A percentile compares a stretch with the other conserved stretches of the same genome.
phyloP scores from a whole-genome alignment of 2,329 filamentous ascomycete genomes.

The Arthrobotrys musiformis region DNA sequence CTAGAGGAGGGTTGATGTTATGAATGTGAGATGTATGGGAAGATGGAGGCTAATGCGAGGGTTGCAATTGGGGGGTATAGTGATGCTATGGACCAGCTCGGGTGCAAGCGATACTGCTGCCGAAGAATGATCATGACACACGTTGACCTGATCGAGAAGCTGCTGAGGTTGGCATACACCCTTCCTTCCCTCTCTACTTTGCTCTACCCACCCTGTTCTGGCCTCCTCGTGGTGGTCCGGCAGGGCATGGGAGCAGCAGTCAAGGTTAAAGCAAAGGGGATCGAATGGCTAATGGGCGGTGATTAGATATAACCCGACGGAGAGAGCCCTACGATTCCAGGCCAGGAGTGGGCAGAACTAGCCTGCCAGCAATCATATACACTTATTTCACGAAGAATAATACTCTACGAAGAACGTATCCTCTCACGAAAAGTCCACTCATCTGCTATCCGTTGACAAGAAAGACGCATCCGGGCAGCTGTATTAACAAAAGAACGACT shows the following conservation, averaged over 20 bases:
- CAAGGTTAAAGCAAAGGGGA: neutral
- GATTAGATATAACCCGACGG: slow-evolving; percentile 50
- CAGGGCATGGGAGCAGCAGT: neutral
- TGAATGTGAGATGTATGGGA: neutral
- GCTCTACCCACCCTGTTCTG: neutral
- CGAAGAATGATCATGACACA: slow-evolving; percentile 99
- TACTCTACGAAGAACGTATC: neutral
- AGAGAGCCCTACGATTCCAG: slow-evolving; percentile 49
- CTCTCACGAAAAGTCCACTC: neutral
- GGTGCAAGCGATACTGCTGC: slow-evolving; percentile 96
- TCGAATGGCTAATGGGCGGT: slow-evolving; percentile 11
- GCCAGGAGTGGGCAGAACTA: slow-evolving; percentile 43
- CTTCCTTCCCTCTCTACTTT: neutral
- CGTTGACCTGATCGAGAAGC: slow-evolving; percentile 97
- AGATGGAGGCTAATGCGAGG: slow-evolving; percentile 3
- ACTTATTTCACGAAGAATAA: neutral
- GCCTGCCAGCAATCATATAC: neutral
- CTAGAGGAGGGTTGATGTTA: neutral
- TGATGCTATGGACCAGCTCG: slow-evolving; percentile 94
- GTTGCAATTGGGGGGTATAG: slow-evolving; percentile 65
- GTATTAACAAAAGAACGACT: neutral
- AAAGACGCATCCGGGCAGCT: neutral
- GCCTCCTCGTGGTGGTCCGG: too few species aligned
- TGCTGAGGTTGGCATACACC: slow-evolving; percentile 78
- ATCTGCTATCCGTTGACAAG: neutral